Conservation (phyloP, 768 basidiomycete genomes). For the Boletus barrowsii region DNA sequence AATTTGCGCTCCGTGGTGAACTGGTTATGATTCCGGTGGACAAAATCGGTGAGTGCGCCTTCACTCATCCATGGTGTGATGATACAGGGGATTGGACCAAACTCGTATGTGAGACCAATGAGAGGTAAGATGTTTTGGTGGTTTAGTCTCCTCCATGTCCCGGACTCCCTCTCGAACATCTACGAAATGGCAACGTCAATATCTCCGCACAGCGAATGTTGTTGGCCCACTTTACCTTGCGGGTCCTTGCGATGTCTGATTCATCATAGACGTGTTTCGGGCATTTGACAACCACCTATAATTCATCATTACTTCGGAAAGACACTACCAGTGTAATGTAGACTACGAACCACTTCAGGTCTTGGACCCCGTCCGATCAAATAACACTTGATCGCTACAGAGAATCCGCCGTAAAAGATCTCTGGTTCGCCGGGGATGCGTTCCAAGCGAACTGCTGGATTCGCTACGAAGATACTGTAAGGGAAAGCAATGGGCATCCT, state of each 20-base stretch:
- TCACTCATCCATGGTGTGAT: conserved; percentile 16
- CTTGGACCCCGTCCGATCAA: neutral
- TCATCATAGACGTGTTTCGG: neutral
- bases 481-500: neutral
- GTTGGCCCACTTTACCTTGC: conserved; percentile 4
- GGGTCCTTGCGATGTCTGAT: neutral
- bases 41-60: conserved; percentile 7
- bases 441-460: neutral
- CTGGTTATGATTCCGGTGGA: neutral
- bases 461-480: neutral
- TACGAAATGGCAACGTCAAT: neutral
- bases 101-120: conserved; percentile 9
- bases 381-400: neutral
- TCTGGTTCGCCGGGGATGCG: conserved; percentile 7
- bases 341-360: conserved; percentile 12
- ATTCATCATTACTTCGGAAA: neutral
- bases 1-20: conserved; percentile 5
- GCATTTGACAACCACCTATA: conserved; percentile 12
- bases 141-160: neutral
- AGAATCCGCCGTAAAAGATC: conserved; percentile 12
- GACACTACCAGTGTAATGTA: neutral
- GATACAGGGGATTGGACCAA: conserved; percentile 6
- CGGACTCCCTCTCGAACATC: conserved; percentile 10
- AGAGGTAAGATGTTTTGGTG: conserved; percentile 13
- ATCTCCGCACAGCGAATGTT: neutral